Conservation (phyloP, 2,329 filamentous ascomycete genomes). For the Ascochyta rabiei region DNA sequence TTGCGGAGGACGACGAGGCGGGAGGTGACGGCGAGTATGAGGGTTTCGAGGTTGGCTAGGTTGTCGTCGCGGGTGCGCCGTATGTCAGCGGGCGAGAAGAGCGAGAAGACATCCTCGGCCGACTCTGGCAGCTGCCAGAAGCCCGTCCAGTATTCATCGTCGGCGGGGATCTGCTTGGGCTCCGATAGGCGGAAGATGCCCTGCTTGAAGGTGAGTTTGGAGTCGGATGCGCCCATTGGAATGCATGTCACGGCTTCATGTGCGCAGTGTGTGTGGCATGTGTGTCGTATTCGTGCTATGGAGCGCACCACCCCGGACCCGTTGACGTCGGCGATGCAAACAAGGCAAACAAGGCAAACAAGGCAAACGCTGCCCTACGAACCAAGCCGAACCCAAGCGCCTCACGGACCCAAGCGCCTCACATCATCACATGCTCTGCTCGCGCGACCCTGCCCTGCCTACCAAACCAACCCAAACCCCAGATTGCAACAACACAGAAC, state of each 20-base stretch:
- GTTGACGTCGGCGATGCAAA: slow-evolving; percentile 33
- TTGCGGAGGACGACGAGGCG: slow-evolving; percentile 82
- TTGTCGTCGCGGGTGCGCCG: slow-evolving; percentile 85
- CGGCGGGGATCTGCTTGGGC: slow-evolving; percentile 81
- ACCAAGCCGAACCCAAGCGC: background rate
- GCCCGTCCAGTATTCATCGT: slow-evolving; percentile 91
- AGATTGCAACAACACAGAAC: too few relatives aligned
- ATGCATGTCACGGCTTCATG: slow-evolving; percentile 41
- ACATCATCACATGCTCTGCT: background rate
- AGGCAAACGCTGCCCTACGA: slow-evolving; percentile 18
- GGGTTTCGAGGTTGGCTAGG: slow-evolving; percentile 85
- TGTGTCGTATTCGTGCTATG: slow-evolving; percentile 8
- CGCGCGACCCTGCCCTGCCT: background rate
- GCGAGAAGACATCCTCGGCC: slow-evolving; percentile 93
- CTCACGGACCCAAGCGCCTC: too few relatives aligned
- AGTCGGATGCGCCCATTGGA: slow-evolving; percentile 95
- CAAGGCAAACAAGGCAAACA: slow-evolving; percentile 33
- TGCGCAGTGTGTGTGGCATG: slow-evolving; percentile 19
- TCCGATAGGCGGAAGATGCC: slow-evolving; percentile 97
- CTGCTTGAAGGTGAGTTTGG: slow-evolving; percentile 98
- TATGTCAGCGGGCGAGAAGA: slow-evolving; percentile 82
- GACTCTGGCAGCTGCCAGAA: slow-evolving; percentile 98
- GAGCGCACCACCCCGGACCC: background rate
- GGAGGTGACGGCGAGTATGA: slow-evolving; percentile 82
- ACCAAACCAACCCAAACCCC: background rate